Percentiles rank a stretch among this genome's conserved stretches.
Evolutionary conservation across 1,284 basidiomycete species (phyloP).

Genomic region (Cutaneotrichosporon arboriforme): DNA sequence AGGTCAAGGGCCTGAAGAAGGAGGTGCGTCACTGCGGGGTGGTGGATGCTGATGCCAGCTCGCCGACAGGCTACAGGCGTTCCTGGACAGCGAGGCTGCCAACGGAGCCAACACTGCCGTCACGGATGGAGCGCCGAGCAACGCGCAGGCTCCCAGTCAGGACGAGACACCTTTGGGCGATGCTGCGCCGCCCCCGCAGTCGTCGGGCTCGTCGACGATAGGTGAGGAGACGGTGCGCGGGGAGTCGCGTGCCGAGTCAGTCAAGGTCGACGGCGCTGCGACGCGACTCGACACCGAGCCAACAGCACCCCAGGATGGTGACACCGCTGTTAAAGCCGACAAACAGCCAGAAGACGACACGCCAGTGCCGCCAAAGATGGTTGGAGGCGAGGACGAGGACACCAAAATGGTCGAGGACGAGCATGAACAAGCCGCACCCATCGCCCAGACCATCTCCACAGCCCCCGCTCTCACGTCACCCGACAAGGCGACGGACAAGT

Average conservation of each 20-base stretch:
- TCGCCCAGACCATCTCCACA: no score
- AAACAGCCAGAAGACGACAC: not conserved
- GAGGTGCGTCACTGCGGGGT: conserved; percentile 29
- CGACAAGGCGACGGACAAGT: not conserved
- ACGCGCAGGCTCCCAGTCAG: not conserved
- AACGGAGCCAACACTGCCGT: not conserved
- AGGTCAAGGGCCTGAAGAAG: conserved; percentile 42
- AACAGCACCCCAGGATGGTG: no score
- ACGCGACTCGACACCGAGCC: no score
- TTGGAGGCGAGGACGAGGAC: not conserved
- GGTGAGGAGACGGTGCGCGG: not conserved
- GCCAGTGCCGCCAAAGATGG: not conserved
- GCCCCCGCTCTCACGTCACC: not conserved
- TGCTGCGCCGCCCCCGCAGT: not conserved
- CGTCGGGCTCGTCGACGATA: not conserved
- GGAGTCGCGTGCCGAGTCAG: not conserved
- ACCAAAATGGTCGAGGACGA: not conserved
- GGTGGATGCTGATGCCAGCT: conserved; percentile 23
- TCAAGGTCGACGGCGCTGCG: not conserved
- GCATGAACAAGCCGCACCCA: no score
- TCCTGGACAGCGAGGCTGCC: conserved; percentile 3
- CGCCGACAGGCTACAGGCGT: conserved; percentile 31
- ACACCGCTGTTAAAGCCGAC: no score
- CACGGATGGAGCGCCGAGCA: not conserved
- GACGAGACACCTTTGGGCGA: not conserved